These are phyloP conservation scores for Chlorella sorokiniana DNA, from an alignment of 139 green algal genomes.

Conservation along the genomic window DNA sequence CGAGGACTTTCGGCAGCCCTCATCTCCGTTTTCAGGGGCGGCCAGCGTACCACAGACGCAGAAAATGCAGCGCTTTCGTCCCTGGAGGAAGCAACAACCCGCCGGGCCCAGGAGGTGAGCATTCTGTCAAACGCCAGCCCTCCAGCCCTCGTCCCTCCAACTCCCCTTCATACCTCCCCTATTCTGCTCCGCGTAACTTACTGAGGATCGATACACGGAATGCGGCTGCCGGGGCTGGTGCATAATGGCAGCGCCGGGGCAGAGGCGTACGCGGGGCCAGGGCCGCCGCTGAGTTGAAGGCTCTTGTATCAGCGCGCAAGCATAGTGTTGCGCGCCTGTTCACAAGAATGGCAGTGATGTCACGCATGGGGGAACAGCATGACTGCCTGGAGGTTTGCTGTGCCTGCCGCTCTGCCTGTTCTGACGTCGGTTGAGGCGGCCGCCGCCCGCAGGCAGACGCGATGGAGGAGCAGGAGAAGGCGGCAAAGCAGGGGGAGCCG, in stretches of 20 bases:
- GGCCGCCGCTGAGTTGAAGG: too few relatives aligned
- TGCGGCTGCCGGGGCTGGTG: too few relatives aligned
- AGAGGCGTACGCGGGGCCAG: too few relatives aligned
- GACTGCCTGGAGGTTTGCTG: too few relatives aligned
- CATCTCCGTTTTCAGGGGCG: not conserved
- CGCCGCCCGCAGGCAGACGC: conserved; percentile 12
- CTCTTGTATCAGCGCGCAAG: too few relatives aligned
- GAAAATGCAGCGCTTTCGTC: not conserved
- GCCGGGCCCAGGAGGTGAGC: not conserved
- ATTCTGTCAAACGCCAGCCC: not conserved
- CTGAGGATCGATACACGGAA: too few relatives aligned
- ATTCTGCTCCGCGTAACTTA: too few relatives aligned
- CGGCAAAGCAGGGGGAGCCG: not conserved
- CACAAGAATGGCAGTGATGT: too few relatives aligned
- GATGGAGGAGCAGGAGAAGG: conserved; percentile 26
- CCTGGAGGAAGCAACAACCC: not conserved
- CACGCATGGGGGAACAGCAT: too few relatives aligned
- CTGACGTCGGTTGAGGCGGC: too few relatives aligned
- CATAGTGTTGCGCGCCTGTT: too few relatives aligned
- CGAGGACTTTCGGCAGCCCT: not conserved
- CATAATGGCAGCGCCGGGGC: too few relatives aligned
- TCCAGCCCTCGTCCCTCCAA: not conserved
- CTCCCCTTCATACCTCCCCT: not conserved
- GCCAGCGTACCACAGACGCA: not conserved
- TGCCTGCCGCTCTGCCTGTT: not conserved